phyloP scores from a whole-genome alignment of 148 eudicot genomes.

The Camellia japonica region DNA sequence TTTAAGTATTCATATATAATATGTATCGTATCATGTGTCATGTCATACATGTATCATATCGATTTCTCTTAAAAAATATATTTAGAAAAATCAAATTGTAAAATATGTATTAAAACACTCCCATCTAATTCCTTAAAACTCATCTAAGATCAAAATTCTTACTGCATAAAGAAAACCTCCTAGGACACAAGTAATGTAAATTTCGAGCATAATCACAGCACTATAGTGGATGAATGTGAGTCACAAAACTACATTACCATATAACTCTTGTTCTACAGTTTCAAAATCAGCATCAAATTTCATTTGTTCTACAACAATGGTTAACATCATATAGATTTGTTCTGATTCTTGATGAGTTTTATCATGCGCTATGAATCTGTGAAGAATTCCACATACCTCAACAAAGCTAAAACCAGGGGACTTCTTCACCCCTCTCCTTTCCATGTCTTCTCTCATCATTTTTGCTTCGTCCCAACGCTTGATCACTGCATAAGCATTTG shows the following conservation, averaged over 20 bases:
- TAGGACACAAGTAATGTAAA: neutral
- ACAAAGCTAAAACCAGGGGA: conserved; percentile 74
- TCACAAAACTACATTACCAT: conserved; percentile 12
- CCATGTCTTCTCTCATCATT: conserved; percentile 71
- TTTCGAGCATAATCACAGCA: neutral
- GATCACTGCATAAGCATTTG: conserved; percentile 70
- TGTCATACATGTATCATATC: no score
- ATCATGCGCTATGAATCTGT: conserved; percentile 81
- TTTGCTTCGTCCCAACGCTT: conserved; percentile 75
- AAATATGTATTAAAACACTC: no score
- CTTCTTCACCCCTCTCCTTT: conserved; percentile 76
- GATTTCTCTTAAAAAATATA: no score
- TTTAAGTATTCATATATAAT: no score
- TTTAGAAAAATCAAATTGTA: no score
- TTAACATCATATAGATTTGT: conserved; percentile 47
- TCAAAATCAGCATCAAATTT: conserved; percentile 29
- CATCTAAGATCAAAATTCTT: neutral
- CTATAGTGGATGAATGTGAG: neutral
- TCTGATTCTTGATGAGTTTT: conserved; percentile 52
- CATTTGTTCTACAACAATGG: conserved; percentile 48
- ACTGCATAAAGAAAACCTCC: neutral
- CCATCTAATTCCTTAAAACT: no score
- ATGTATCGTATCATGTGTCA: no score
- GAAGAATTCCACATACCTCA: conserved; percentile 58
- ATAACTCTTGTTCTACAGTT: conserved; percentile 9